These are phyloP conservation scores for Neurospora sublineolata DNA, from an alignment of 495 filamentous ascomycete species.

Conservation along the genomic window DNA sequence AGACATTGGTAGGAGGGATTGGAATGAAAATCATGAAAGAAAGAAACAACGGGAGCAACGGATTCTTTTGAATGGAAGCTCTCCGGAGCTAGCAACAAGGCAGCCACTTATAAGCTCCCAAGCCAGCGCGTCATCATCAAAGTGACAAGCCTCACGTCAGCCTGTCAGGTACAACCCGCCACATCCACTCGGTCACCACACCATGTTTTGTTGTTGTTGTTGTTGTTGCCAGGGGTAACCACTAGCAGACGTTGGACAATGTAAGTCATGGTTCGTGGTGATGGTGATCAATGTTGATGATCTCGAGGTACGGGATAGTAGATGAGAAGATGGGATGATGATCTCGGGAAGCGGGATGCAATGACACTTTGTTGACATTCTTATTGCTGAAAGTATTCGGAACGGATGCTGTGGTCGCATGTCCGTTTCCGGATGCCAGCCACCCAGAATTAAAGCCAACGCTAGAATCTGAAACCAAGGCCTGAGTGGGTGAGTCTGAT, in stretches of 20 bases:
- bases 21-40: neutral
- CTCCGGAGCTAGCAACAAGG: neutral
- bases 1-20: neutral
- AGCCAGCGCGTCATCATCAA: neutral
- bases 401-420: neutral
- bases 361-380: neutral
- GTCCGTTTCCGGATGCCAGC: neutral
- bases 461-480: neutral
- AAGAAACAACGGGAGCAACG: neutral
- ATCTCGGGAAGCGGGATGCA: neutral
- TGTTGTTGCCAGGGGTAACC: neutral
- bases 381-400: neutral
- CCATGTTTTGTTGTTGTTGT: neutral
- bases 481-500: neutral
- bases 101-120: neutral
- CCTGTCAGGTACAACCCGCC: neutral
- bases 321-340: neutral
- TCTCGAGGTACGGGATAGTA: neutral
- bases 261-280: neutral
- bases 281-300: neutral
- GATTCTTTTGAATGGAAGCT: neutral
- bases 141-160: neutral
- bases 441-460: neutral
- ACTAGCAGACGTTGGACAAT: neutral
- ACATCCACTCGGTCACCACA: neutral